These are phyloP conservation scores for Saturnispora gosingensis DNA, from an alignment of 805 yeast species.

Conservation along the genomic window DNA sequence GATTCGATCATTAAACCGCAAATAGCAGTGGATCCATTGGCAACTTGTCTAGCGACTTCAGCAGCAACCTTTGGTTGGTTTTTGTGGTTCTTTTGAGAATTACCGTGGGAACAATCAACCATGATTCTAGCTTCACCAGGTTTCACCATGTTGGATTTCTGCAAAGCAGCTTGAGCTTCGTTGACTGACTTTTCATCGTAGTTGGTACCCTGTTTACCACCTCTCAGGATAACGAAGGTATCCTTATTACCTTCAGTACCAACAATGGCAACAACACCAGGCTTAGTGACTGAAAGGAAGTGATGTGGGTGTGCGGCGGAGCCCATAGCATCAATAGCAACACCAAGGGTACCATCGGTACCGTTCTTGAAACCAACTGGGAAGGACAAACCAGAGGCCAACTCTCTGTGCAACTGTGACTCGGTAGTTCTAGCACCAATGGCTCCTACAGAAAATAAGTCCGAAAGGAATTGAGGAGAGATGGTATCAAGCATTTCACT, in stretches of 20 bases:
- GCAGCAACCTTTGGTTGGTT: conserved; percentile 89
- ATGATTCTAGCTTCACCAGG: conserved; percentile 57
- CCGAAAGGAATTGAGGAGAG: conserved; percentile 91
- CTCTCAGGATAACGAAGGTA: conserved; percentile 86
- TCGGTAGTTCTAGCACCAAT: conserved; percentile 99
- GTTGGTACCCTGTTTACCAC: conserved; percentile 91
- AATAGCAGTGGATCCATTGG: conserved; percentile 62
- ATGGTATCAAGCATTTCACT: conserved; percentile 97
- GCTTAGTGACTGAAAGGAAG: conserved; percentile 89
- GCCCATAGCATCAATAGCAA: conserved; percentile 87
- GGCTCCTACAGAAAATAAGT: conserved; percentile 91
- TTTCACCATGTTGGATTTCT: conserved; percentile 31
- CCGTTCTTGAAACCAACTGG: conserved; percentile 98
- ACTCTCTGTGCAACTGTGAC: conserved; percentile 93
- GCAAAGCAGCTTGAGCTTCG: conserved; percentile 53
- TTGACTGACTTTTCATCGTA: conserved; percentile 68
- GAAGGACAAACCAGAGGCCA: conserved; percentile 94
- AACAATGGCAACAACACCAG: conserved; percentile 92
- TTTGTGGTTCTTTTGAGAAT: conserved; percentile 80
- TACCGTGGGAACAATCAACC: conserved; percentile 98
- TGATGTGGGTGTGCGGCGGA: conserved; percentile 93
- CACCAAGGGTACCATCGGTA: conserved; percentile 92
- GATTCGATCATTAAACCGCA: conserved; percentile 98
- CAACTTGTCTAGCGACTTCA: conserved; percentile 67
- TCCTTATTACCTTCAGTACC: conserved; percentile 91